These are phyloP conservation scores for Ophiostoma ips DNA, from an alignment of 2,329 filamentous ascomycete species.

Conservation along the genomic window DNA sequence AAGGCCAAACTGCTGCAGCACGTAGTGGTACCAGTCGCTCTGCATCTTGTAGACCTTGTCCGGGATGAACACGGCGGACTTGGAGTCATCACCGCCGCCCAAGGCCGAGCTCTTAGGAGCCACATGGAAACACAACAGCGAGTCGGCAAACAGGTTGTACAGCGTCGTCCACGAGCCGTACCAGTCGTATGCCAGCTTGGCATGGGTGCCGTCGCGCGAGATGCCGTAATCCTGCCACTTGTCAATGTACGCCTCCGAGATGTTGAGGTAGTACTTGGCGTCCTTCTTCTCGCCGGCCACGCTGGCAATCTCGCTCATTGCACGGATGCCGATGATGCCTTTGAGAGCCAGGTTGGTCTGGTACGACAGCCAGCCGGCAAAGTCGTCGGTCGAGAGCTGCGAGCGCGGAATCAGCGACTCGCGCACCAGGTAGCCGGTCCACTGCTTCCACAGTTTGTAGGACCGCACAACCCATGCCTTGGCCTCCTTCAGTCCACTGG, in stretches of 20 bases:
- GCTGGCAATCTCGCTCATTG: slow-evolving; percentile 55
- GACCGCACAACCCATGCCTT: slow-evolving; percentile 32
- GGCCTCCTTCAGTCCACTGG: slow-evolving; percentile 30
- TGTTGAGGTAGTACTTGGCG: slow-evolving; percentile 44
- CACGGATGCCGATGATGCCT: slow-evolving; percentile 64
- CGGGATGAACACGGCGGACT: slow-evolving; percentile 47
- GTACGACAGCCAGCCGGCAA: slow-evolving; percentile 59
- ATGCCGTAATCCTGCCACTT: slow-evolving; percentile 58
- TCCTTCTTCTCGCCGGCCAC: slow-evolving; percentile 45
- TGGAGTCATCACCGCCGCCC: slow-evolving; percentile 8
- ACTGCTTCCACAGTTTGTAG: slow-evolving; percentile 60
- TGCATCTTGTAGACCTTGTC: slow-evolving; percentile 64
- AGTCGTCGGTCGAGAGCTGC: slow-evolving; percentile 66
- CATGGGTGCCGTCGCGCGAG: slow-evolving; percentile 52
- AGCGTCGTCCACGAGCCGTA: slow-evolving; percentile 65
- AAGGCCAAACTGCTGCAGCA: slow-evolving; percentile 69
- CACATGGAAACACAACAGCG: slow-evolving; percentile 23
- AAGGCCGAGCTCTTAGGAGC: slow-evolving; percentile 4
- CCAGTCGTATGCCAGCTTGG: slow-evolving; percentile 64
- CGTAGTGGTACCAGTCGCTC: slow-evolving; percentile 65
- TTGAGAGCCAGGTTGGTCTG: slow-evolving; percentile 66
- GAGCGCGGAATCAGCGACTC: slow-evolving; percentile 56
- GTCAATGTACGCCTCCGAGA: slow-evolving; percentile 51
- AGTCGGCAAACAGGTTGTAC: slow-evolving; percentile 60
- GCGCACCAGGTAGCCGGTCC: slow-evolving; percentile 59